Base-by-base conservation (phyloP, 2,329 filamentous ascomycete species). In the Colletotrichum chrysophilum region DNA sequence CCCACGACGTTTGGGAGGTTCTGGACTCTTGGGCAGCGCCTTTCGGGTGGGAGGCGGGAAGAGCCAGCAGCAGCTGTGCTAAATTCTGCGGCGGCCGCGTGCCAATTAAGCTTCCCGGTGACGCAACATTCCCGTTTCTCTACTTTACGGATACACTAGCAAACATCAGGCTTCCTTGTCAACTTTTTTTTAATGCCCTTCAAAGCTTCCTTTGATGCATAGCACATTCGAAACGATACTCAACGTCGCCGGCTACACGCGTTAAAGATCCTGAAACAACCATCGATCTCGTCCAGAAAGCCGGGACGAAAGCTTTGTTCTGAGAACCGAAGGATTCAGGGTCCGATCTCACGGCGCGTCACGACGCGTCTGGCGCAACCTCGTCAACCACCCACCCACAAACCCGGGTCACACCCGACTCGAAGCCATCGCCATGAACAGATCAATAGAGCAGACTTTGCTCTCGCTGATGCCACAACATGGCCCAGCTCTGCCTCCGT, bases 391-490 rank as follows among this genome's bases (percentile, higher is more conserved):
- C 18, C 36, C 8, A 26, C 13, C 30, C 24, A 56, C 43, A 52
- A 4, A 24, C n/a, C 43, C 3, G 43, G 66, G 38, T 21, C 16
- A 7, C 48, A 56, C 34, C 56, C 67, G 28, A 48, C 24, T 32
- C n/a, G 48, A 55, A 32, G 34, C 56, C 48, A 58, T 64, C 78
- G 82, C 38, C 36, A 97, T 97, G 94, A 95, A 94, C 81, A 91
- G 92, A 75, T 91, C 94, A 55, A 88, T 96, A 24, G 93, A 96
- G 80, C 93, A 94, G 80, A 92, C 93, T 1, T 88, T 97, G 38
- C 88, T 91, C n/a, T 93, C 91, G 36, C 86, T 97, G 28, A 89
- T 97, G 73, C 95, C 95, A 2, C 94, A 93, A 0, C 90, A 94
- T 80, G 92, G 92, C 77, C 90, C 91, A 34, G 87, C 91, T 62